Base-by-base conservation (phyloP, 176 grass and related monocot species). In the Oryza nivara region DNA sequence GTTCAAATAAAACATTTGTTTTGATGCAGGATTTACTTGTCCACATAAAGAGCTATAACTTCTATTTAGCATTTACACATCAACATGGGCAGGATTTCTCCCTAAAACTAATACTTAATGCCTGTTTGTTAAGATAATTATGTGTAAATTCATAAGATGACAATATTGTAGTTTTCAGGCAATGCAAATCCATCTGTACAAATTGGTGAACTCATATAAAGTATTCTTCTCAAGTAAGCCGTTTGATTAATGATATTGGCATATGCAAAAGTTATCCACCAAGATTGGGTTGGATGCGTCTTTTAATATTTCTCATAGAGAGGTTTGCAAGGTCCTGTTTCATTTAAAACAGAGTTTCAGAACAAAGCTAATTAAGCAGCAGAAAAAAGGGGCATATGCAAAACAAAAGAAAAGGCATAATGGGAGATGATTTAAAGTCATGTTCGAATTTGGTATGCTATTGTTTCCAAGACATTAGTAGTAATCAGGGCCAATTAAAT, bases 321-420 rank as follows among this genome's bases (percentile, higher is more conserved):
- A 35, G 16, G 49, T 54, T 26, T 63, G 46, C 47, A 75, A 52
- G 72, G 7, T 48, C 71, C n/a, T 2, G 13, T 23, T 26, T 56
- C 11, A 58, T 35, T 35, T 35, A 19, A 38, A 56, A 54, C 13
- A 54, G 48, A n/a, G 48, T 32, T 54, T 76, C n/a, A 63, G 58
- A 63, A 76, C 1, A 58, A 76, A 76, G 17, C 10, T 58, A 58
- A 76, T 16, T 58, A 76, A 58, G 73, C 49, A 58, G 54, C 16
- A 76, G 30, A 38, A 76, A 76, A 58, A 3, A 34, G 28, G 30
- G 22, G 58, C 58, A 63, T 23, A 22, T 63, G 58, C 20, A 63
- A 22, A 61, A 22, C 20, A 22, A 23, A 63, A 63, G 2, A 63
- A 63, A 63, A 68, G 32, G 47, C 1, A 16, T 2, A 48, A 49